phyloP scores from a whole-genome alignment of 1,284 basidiomycete species.

The Kalmanozyma brasiliensis region DNA sequence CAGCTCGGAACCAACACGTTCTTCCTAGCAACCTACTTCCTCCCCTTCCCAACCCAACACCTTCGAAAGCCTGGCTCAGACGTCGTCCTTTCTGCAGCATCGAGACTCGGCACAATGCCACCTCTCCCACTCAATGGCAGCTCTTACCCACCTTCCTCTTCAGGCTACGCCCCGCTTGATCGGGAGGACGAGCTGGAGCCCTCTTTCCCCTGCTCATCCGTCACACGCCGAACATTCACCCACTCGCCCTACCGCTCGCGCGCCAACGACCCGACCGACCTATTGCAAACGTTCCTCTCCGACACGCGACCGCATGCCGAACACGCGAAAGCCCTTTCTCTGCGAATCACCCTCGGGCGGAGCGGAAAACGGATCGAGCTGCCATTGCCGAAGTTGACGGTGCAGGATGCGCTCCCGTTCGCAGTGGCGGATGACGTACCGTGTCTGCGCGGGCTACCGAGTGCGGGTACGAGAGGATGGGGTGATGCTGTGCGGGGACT shows the following conservation, averaged over 20 bases:
- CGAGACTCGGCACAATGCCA: no score
- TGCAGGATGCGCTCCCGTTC: slow-evolving; percentile 26
- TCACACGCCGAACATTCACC: slow-evolving; percentile 11
- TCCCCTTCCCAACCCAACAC: no score
- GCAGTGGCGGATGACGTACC: slow-evolving; percentile 41
- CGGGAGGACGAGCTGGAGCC: neutral
- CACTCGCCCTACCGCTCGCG: slow-evolving; percentile 23
- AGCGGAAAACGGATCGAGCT: slow-evolving; percentile 9
- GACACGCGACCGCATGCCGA: slow-evolving; percentile 18
- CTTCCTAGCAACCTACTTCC: no score
- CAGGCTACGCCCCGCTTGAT: slow-evolving; percentile 19
- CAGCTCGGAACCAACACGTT: no score
- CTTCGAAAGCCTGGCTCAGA: no score
- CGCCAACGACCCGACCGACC: slow-evolving; percentile 21
- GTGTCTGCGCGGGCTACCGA: slow-evolving; percentile 18
- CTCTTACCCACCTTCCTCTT: slow-evolving; percentile 30
- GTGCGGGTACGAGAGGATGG: neutral
- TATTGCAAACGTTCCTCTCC: slow-evolving; percentile 22
- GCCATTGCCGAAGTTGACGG: slow-evolving; percentile 14
- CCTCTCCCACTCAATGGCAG: slow-evolving; percentile 19
- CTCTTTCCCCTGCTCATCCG: slow-evolving; percentile 1
- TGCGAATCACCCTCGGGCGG: slow-evolving; percentile 11
- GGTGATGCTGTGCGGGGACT: neutral
- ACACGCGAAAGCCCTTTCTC: neutral
- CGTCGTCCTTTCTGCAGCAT: no score